A percentile compares a stretch with the other conserved stretches of the same genome.
Evolutionary conservation across 768 basidiomycete species (phyloP).

Genomic region (Tulasnella sp.): DNA sequence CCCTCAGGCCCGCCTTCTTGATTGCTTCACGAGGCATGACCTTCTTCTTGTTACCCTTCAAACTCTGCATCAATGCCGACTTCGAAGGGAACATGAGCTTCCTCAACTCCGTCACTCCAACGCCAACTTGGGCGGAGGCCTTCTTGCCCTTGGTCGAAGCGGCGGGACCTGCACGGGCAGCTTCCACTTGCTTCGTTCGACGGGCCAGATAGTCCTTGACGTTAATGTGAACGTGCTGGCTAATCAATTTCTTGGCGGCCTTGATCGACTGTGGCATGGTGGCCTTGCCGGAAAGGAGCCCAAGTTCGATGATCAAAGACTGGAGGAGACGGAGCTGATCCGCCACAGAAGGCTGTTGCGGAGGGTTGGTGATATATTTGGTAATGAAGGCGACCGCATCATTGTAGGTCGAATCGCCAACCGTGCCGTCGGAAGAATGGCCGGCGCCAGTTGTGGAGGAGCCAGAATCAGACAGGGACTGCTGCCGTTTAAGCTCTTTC

Average conservation of each 20-base stretch:
- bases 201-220: constrained; percentile 4
- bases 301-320: constrained; percentile 9
- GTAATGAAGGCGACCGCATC: constrained; percentile 6
- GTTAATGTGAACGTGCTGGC: constrained; percentile 4
- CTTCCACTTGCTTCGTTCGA: constrained; percentile 8
- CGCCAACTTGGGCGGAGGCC: background rate
- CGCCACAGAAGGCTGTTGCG: background rate
- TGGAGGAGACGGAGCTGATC: constrained; percentile 9
- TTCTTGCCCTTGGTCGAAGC: background rate
- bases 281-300: background rate
- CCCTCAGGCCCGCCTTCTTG: background rate
- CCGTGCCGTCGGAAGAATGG: background rate
- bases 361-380: background rate
- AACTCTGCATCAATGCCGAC: background rate
- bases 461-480: background rate
- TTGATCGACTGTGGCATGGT: background rate
- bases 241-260: constrained; percentile 11
- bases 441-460: background rate
- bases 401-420: background rate
- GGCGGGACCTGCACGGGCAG: background rate
- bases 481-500: background rate
- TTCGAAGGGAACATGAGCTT: constrained; percentile 20
- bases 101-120: background rate
- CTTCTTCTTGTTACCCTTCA: background rate
- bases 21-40: background rate